Base-by-base conservation (phyloP, 805 yeast genomes). In the Pichia paraexigua region DNA sequence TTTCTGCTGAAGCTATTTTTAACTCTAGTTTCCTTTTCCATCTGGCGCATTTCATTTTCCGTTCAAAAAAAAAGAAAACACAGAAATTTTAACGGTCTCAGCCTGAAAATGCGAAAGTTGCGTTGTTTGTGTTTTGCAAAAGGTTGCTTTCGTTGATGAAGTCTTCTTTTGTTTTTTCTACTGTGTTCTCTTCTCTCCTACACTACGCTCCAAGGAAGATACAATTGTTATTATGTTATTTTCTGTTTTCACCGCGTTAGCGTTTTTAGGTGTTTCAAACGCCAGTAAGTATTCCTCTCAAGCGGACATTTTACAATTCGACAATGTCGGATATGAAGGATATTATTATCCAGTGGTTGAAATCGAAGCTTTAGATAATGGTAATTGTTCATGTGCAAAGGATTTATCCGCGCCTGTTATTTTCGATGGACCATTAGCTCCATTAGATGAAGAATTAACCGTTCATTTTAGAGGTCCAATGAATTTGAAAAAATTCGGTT, bases 381-480 rank as follows among this genome's bases (percentile, higher is more conserved):
- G 73, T 46, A 58, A 67, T 5, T 82, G 87, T 66, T 61, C 75
- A 11, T 76, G 85, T 60, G 69, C 65, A 30, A 57, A 71, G 37
- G 67, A 73, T 52, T 52, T 56, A 6, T 63, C 67, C n/a, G 63
- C 56, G 22, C 66, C 69, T 30, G 44, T 45, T 20, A 28, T 60
- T 6, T 80, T 81, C 57, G 67, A 74, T 11, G 92, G 92, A 24
- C 52, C 78, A 22, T 78, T 82, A 60, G 68, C 89, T 27, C 94
- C 94, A 8, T 63, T 85, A 41, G 70, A 83, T 63, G 82, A 77
- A 58, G 90, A 81, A 63, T 71, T 85, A 25, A 81, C 89, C 5
- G 88, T 85, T 17, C 94, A 85, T 63, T 79, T 85, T 65, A 77
- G 94, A 69, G 94, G 94, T 44, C 94, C 94, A 11, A 63, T 85